These are phyloP conservation scores for Rhazya stricta DNA, from an alignment of 257 asterid species.

Conservation along the genomic window DNA sequence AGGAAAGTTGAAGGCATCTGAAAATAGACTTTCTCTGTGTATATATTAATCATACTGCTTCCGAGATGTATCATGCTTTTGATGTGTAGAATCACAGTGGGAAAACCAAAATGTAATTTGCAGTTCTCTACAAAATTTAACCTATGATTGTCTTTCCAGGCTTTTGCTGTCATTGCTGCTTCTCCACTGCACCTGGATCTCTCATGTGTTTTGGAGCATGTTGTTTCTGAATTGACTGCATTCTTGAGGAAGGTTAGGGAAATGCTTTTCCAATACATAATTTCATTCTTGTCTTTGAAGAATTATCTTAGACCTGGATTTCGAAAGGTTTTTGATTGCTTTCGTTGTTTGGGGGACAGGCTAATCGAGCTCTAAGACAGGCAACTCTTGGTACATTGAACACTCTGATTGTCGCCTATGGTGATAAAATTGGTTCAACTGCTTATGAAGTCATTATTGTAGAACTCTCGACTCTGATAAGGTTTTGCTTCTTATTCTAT, in stretches of 20 bases:
- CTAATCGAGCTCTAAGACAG: constrained; percentile 92
- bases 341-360: constrained; percentile 45
- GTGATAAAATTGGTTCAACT: constrained; percentile 86
- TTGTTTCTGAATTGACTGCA: constrained; percentile 88
- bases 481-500: constrained; percentile 38
- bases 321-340: constrained; percentile 9
- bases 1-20: background rate
- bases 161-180: constrained; percentile 92
- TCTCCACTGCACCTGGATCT: constrained; percentile 90
- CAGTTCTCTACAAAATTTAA: constrained; percentile 5
- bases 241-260: constrained; percentile 75
- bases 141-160: constrained; percentile 45
- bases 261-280: background rate
- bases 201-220: constrained; percentile 82
- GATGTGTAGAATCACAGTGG: background rate
- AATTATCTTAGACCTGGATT: background rate
- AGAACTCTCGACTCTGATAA: constrained; percentile 90
- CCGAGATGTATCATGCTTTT: background rate
- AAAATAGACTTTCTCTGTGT: background rate
- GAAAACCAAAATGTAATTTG: background rate
- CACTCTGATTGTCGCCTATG: constrained; percentile 85
- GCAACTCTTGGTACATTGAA: constrained; percentile 93
- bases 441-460: constrained; percentile 89
- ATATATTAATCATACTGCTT: too few species aligned
- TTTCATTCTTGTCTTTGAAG: background rate